A percentile compares a stretch with the other conserved stretches of the same genome.
Conservation (phyloP, 495 filamentous ascomycete genomes). For the Haplographium delicatum region DNA sequence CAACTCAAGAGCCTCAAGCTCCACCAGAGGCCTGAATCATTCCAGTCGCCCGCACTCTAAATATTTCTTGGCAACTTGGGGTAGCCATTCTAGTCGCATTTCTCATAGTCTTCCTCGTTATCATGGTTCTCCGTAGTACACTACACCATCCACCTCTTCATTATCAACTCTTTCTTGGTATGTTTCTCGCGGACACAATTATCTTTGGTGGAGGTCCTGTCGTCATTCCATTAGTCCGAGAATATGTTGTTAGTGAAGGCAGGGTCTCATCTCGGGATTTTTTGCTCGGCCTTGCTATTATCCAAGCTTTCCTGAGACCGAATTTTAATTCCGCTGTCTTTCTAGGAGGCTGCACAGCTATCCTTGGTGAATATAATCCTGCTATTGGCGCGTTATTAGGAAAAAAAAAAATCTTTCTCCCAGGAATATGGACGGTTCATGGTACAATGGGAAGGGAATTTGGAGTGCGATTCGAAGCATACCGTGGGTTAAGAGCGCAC, state of each 20-base stretch:
- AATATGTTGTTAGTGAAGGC: conserved; percentile 73
- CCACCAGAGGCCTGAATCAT: conserved; percentile 33
- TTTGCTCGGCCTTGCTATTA: conserved; percentile 74
- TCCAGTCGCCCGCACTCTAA: conserved; percentile 33
- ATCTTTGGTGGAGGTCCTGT: conserved; percentile 87
- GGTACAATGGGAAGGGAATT: conserved; percentile 61
- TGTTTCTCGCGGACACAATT: conserved; percentile 84
- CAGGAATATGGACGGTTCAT: conserved; percentile 60
- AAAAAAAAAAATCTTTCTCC: conserved; percentile 66
- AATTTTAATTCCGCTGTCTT: conserved; percentile 90
- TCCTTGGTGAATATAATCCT: conserved; percentile 33
- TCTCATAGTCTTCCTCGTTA: conserved; percentile 54
- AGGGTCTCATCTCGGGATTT: conserved; percentile 80
- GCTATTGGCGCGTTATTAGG: conserved; percentile 58
- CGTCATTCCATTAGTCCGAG: conserved; percentile 73
- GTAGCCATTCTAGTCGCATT: conserved; percentile 45
- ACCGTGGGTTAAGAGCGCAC: conserved; percentile 47
- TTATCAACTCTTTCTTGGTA: conserved; percentile 67
- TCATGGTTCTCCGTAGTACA: conserved; percentile 53
- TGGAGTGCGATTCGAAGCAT: conserved; percentile 57
- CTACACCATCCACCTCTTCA: conserved; percentile 39
- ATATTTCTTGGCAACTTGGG: conserved; percentile 31
- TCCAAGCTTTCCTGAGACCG: conserved; percentile 78
- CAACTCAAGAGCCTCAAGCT: neutral
- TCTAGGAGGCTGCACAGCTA: conserved; percentile 58